Evolutionary conservation across 1,139 yeast genomes (phyloP), one percentile per base, ranked within the genome.

Genomic region (Taphrina deformans): DNA sequence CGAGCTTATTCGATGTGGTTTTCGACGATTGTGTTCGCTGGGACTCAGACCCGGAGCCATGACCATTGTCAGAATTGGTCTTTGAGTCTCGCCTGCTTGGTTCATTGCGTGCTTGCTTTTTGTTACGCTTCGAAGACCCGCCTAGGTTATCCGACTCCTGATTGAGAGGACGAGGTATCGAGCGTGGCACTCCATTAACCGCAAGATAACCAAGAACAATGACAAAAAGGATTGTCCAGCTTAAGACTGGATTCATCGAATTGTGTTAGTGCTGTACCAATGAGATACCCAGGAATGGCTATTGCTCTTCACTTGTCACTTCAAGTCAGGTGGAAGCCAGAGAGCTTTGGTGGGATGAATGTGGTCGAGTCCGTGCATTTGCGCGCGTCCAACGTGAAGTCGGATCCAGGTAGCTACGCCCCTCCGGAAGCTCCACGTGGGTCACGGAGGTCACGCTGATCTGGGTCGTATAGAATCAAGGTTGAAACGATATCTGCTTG

Each of bases 211-310:
- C 62, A 31, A 33, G 41, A 12, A 35, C 46, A 52, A 24, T 29
- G 16, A 38, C 45, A 16, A 46, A 24, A 26, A 58, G 21, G 31
- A 58, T 44, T 2, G 46, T 27, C 62, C 62, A 58, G 62, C 55
- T 45, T 27, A 58, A 26, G 12, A 58, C 6, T 4, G 62, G 62
- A 33, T 46, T 3, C 55, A 58, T 58, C 24, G n/a, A n/a, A n/a
- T n/a, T n/a, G n/a, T n/a, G n/a, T n/a, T n/a, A n/a, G n/a, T n/a
- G n/a, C n/a, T n/a, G n/a, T n/a, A n/a, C n/a, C n/a, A n/a, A n/a
- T n/a, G n/a, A n/a, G n/a, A n/a, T n/a, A n/a, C n/a, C n/a, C n/a
- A n/a, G n/a, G n/a, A n/a, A n/a, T n/a, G n/a, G n/a, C n/a, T n/a
- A n/a, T n/a, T n/a, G n/a, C n/a, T n/a, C n/a, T n/a, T n/a, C n/a